A percentile compares a stretch with the other conserved stretches of the same genome.
Conservation (phyloP, 495 filamentous ascomycete genomes). For the Aspergillus conjunctus region DNA sequence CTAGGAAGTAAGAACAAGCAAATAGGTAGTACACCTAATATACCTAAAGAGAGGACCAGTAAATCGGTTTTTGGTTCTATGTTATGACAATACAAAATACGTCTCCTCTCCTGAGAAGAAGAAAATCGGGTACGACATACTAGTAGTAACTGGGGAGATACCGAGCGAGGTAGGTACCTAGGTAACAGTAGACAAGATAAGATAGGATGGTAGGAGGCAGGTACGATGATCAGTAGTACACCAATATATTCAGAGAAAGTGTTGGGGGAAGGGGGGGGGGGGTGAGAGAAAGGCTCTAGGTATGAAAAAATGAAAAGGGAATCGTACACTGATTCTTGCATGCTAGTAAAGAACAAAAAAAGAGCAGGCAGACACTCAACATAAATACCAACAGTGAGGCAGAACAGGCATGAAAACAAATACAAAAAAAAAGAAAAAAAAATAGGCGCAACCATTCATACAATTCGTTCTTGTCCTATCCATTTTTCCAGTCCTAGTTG, state of each 20-base stretch:
- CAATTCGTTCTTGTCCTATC: background rate
- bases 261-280: conserved; percentile 25
- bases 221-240: conserved; percentile 26
- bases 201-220: too few species aligned
- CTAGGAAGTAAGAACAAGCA: too few species aligned
- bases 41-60: too few species aligned
- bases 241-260: conserved; percentile 40
- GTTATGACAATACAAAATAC: background rate
- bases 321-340: conserved; percentile 1
- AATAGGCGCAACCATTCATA: conserved; percentile 18
- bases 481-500: too few species aligned
- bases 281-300: conserved; percentile 17
- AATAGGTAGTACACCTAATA: too few species aligned
- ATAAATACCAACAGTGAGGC: too few species aligned
- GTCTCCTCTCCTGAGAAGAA: background rate
- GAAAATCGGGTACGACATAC: conserved; percentile 29
- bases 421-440: conserved; percentile 5
- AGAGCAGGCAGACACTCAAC: conserved; percentile 5
- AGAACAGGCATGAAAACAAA: background rate
- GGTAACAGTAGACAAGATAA: too few species aligned
- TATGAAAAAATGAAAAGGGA: background rate
- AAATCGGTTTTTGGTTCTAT: background rate
- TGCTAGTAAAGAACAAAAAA: conserved; percentile 1
- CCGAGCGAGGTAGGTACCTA: too few species aligned
- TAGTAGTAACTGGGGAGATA: conserved; percentile 8